Conservation (phyloP, 306 rosid genomes). For the Castanea mollissima region DNA sequence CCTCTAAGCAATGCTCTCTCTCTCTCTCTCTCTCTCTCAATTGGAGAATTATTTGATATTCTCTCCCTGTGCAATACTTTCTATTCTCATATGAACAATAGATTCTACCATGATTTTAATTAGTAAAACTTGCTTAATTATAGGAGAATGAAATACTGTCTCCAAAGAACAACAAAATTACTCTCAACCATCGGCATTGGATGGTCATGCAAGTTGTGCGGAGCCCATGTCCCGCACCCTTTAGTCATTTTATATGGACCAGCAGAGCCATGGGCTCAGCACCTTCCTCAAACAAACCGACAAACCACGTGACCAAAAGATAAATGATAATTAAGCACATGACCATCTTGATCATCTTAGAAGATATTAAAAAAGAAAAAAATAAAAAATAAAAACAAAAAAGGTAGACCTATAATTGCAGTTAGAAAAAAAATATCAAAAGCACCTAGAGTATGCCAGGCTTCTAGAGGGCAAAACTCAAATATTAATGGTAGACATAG, state of each 20-base stretch:
- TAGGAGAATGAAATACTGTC: too few relatives aligned
- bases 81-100: too few relatives aligned
- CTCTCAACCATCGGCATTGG: background rate
- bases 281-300: slow-evolving; percentile 57
- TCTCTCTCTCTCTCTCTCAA: too few relatives aligned
- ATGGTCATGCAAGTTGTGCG: slow-evolving; percentile 33
- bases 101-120: too few relatives aligned
- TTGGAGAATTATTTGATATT: too few relatives aligned
- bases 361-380: background rate
- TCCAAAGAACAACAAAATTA: too few relatives aligned
- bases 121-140: too few relatives aligned
- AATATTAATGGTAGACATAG: slow-evolving; percentile 48
- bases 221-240: slow-evolving; percentile 34
- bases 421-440: slow-evolving; percentile 19
- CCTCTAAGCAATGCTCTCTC: too few relatives aligned
- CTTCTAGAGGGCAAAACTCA: slow-evolving; percentile 20
- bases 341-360: slow-evolving; percentile 44
- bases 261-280: slow-evolving; percentile 33
- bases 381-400: background rate
- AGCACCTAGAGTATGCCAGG: slow-evolving; percentile 7
- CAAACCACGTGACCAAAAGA: slow-evolving; percentile 63
- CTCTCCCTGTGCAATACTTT: too few relatives aligned
- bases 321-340: slow-evolving; percentile 32
- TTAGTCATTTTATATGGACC: slow-evolving; percentile 36
- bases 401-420: slow-evolving; percentile 39